Evolutionary conservation across 257 asterid genomes (phyloP).

Genomic region (Prunella vulgaris): DNA sequence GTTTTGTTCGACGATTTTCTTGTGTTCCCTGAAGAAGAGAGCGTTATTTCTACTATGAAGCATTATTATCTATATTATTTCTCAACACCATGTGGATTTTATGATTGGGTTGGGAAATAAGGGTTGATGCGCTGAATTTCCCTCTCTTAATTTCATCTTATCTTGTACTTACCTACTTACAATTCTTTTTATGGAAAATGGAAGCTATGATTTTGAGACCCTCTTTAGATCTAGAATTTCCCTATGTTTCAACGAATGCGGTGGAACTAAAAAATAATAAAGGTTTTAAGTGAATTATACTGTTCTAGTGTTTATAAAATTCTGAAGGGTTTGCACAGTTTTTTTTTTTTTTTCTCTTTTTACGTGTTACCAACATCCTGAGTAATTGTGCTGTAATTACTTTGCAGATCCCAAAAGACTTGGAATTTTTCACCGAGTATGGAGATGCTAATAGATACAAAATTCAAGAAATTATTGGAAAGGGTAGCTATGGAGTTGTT

Average conservation of each 20-base stretch:
- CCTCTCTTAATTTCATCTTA: background rate
- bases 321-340: background rate
- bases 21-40: background rate
- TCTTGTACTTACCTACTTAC: background rate
- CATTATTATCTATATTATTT: background rate
- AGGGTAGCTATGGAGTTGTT: conserved; percentile 95
- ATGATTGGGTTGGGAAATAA: background rate
- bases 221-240: conserved; percentile 5
- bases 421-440: conserved; percentile 73
- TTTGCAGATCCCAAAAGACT: conserved; percentile 59
- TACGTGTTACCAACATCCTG: background rate
- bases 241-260: background rate
- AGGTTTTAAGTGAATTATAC: background rate
- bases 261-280: background rate
- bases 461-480: conserved; percentile 80
- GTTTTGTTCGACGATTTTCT: background rate
- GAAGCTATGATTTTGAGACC: background rate
- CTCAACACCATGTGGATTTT: background rate
- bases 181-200: background rate
- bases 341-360: background rate
- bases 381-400: conserved; percentile 7
- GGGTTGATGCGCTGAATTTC: conserved; percentile 5
- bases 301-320: background rate
- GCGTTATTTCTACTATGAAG: background rate
- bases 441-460: conserved; percentile 86